Conservation (phyloP, 768 basidiomycete species). For the Rhodosporidiobolus sp. region DNA sequence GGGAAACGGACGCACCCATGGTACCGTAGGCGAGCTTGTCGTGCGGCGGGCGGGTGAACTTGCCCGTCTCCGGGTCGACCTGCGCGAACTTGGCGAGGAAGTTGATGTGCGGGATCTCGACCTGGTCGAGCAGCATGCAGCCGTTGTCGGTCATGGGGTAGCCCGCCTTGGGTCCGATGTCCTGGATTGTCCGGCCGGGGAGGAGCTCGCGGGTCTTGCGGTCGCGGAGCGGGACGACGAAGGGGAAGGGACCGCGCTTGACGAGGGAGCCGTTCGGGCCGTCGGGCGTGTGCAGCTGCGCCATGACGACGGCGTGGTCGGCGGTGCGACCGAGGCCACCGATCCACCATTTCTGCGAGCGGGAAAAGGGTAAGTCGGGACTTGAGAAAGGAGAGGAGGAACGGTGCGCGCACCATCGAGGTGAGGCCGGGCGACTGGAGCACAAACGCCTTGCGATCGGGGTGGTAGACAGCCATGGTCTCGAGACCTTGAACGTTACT, state of each 20-base stretch:
- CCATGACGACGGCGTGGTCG: conserved; percentile 72
- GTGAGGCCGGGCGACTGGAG: conserved; percentile 72
- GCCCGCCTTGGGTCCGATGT: conserved; percentile 64
- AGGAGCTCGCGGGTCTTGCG: conserved; percentile 61
- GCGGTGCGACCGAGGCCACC: conserved; percentile 69
- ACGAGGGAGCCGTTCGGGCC: conserved; percentile 45
- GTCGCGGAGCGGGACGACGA: conserved; percentile 67
- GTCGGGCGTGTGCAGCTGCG: conserved; percentile 63
- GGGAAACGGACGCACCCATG: conserved; percentile 19
- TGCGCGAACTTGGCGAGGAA: conserved; percentile 43
- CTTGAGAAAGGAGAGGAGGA: no score
- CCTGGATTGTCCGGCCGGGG: conserved; percentile 64
- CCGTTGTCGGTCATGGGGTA: conserved; percentile 45
- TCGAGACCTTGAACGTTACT: conserved; percentile 67
- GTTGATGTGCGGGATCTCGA: conserved; percentile 46
- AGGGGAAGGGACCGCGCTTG: conserved; percentile 69
- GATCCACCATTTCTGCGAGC: conserved; percentile 91
- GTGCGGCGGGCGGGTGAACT: conserved; percentile 40
- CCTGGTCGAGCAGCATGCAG: conserved; percentile 39
- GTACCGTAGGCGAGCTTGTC: conserved; percentile 43
- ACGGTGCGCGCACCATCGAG: no score
- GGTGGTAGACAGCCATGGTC: conserved; percentile 73
- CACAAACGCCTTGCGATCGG: conserved; percentile 65
- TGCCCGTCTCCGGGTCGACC: conserved; percentile 41
- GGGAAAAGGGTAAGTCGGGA: no score